phyloP scores from a whole-genome alignment of 2,329 filamentous ascomycete genomes.

The Trichophyton verrucosum region DNA sequence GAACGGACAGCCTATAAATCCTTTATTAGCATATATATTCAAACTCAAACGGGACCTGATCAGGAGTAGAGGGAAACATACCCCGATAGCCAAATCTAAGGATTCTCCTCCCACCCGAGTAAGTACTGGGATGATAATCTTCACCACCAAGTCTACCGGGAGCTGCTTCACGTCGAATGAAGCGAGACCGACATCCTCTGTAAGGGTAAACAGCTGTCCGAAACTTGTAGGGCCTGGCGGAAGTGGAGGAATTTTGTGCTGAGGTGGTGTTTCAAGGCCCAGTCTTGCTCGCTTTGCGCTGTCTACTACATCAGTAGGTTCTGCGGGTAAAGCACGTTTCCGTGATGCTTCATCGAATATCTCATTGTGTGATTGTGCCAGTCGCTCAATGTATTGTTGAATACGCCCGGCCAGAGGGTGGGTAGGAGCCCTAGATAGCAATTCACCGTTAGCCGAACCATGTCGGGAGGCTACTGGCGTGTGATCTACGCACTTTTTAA shows the following conservation, averaged over 20 bases:
- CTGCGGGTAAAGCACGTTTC: constrained; percentile 61
- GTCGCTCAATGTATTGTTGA: constrained; percentile 72
- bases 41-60: neutral
- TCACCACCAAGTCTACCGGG: constrained; percentile 60
- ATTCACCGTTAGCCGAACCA: neutral
- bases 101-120: constrained; percentile 56
- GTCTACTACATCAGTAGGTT: constrained; percentile 61
- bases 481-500: constrained; percentile 51
- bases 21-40: neutral
- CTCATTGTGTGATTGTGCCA: constrained; percentile 65
- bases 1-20: constrained; percentile 25
- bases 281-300: constrained; percentile 69
- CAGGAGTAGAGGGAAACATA: constrained; percentile 25
- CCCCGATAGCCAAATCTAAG: constrained; percentile 61
- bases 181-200: constrained; percentile 58
- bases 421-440: constrained; percentile 55
- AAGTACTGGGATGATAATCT: constrained; percentile 70
- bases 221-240: constrained; percentile 64
- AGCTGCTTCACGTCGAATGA: constrained; percentile 74
- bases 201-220: constrained; percentile 77
- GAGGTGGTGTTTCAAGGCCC: constrained; percentile 38
- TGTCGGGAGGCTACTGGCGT: neutral
- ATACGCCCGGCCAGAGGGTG: constrained; percentile 65
- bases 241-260: constrained; percentile 53
- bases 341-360: constrained; percentile 63